Conservation (phyloP, 371 early-diverging fungal species). For the Mucor piriformis region DNA sequence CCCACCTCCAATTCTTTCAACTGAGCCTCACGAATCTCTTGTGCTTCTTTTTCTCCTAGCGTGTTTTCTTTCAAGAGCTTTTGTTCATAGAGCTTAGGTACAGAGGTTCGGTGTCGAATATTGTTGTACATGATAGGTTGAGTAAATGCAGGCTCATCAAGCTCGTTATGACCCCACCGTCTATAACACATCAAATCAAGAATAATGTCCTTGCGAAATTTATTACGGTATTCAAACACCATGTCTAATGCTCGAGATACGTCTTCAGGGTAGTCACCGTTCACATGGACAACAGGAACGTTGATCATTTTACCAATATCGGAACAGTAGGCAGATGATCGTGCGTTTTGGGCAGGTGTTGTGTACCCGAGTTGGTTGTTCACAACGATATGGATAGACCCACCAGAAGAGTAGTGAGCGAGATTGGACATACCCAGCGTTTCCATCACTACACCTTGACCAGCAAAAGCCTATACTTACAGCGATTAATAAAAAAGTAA, state of each 20-base stretch:
- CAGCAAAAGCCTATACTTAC: conserved; percentile 67
- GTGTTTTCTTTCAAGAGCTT: conserved; percentile 55
- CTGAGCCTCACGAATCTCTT: conserved; percentile 57
- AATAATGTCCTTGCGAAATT: conserved; percentile 91
- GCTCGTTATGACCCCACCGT: conserved; percentile 96
- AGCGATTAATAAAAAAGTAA: not conserved
- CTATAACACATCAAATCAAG: conserved; percentile 93
- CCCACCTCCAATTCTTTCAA: conserved; percentile 60
- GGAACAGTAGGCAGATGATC: conserved; percentile 88
- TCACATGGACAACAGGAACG: conserved; percentile 95
- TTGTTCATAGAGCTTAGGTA: conserved; percentile 82
- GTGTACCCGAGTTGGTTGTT: conserved; percentile 98
- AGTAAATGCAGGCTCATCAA: conserved; percentile 97
- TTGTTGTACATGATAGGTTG: conserved; percentile 96
- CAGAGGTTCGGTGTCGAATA: conserved; percentile 81
- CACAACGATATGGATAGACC: conserved; percentile 93
- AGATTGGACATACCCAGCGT: conserved; percentile 91
- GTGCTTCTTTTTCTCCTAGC: conserved; percentile 46
- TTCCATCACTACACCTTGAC: conserved; percentile 95
- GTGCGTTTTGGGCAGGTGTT: conserved; percentile 89
- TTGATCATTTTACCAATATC: conserved; percentile 96
- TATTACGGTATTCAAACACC: conserved; percentile 89
- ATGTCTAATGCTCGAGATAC: conserved; percentile 84
- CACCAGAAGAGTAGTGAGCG: conserved; percentile 92
- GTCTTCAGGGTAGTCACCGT: conserved; percentile 94